Evolutionary conservation across 306 rosid genomes (phyloP).

Genomic region (Cicer yamashitae): DNA sequence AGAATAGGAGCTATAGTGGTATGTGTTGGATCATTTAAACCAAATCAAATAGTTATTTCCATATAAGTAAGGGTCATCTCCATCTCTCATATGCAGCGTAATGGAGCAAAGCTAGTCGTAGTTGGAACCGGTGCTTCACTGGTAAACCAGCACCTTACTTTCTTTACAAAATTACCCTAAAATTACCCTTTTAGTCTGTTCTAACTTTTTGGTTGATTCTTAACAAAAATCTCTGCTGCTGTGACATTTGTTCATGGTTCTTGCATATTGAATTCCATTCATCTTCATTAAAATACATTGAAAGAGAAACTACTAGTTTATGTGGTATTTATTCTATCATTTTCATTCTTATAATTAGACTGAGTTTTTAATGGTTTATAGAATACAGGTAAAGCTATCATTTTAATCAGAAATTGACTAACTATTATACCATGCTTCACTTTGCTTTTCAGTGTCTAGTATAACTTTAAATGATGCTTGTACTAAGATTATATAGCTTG

Average conservation of each 20-base stretch:
- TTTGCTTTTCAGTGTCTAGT: too few relatives aligned
- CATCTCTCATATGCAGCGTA: slow-evolving; percentile 68
- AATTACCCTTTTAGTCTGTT: slow-evolving; percentile 28
- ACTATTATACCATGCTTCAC: too few relatives aligned
- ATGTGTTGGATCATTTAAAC: slow-evolving; percentile 52
- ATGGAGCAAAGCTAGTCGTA: slow-evolving; percentile 89
- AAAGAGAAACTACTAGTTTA: too few relatives aligned
- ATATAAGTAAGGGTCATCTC: slow-evolving; percentile 43
- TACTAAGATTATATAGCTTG: too few relatives aligned
- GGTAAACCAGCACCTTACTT: slow-evolving; percentile 45
- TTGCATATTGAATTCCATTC: slow-evolving; percentile 14
- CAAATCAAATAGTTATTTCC: slow-evolving; percentile 25
- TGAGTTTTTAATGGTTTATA: too few relatives aligned
- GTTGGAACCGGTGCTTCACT: slow-evolving; percentile 84
- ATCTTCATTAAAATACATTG: too few relatives aligned
- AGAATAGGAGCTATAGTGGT: slow-evolving; percentile 78
- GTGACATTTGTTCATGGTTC: slow-evolving; percentile 10
- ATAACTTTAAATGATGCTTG: too few relatives aligned
- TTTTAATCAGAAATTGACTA: too few relatives aligned
- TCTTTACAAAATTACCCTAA: slow-evolving; percentile 9
- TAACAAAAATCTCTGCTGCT: background rate
- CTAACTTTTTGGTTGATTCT: background rate
- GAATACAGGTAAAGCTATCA: too few relatives aligned
- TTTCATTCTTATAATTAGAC: too few relatives aligned
- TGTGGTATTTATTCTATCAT: too few relatives aligned